Base-by-base conservation (phyloP, 2,329 filamentous ascomycete species). In the Cyclaneusma minus region DNA sequence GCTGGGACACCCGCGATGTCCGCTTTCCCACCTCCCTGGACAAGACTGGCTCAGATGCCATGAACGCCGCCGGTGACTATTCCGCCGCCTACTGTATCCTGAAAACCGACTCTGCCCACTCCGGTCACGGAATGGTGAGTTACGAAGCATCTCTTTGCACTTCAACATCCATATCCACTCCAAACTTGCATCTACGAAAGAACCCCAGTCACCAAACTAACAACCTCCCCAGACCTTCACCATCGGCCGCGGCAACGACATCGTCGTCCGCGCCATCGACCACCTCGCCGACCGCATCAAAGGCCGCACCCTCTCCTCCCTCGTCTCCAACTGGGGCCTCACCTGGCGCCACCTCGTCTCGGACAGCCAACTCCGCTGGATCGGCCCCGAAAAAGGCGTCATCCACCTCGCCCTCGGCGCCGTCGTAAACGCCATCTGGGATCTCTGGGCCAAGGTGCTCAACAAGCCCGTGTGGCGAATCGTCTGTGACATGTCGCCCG, bases 11-110 rank as follows among this genome's bases (percentile, higher is more conserved):
- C 32, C 64, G 73, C 46, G 77, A 83, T 56, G 74, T 83, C 48
- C 70, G 77, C 40, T 83, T 83, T 49, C 77, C 77, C 51, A 94
- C 84, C n/a, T 93, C 84, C 21, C 71, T 94, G 34, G 83, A 92
- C 56, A 89, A 87, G 59, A 92, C 83, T n/a, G 84, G 84, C 43
- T 91, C 82, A 6, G 85, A 94, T 67, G 85, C 83, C 45, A 94
- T 93, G 85, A 93, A 94, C 48, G 79, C 81, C 3, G 83, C 84
- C 3, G 80, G 83, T 34, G 83, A 93, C 54, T 93, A 93, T 56
- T 92, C 83, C 2, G 66, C 84, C 8, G 84, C 85, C n/a, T 94
- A 93, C 61, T 92, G 83, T 51, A 87, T 93, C 43, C 59, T 94
- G 25, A 60, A 82, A 47, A 93, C 84, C 1, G 77, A 91, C 48